Evolutionary conservation across 2,329 filamentous ascomycete species (phyloP).

Genomic region (Botryotinia narcissicola): DNA sequence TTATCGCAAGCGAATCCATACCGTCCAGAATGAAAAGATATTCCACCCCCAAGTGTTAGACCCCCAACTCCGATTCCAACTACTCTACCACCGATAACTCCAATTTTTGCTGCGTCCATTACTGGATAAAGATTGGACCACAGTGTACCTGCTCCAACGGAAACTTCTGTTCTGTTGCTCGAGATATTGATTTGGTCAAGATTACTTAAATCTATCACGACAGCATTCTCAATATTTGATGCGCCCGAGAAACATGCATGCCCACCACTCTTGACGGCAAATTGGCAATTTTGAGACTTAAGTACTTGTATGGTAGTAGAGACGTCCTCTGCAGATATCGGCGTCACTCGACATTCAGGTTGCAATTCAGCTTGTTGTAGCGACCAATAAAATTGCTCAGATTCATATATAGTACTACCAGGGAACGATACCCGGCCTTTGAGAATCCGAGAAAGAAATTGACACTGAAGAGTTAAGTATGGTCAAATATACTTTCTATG

Average conservation of each 20-base stretch:
- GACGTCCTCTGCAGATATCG: slow-evolving; percentile 25
- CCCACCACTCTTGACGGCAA: slow-evolving; percentile 32
- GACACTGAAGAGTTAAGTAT: not conserved
- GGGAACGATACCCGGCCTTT: slow-evolving; percentile 27
- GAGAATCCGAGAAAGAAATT: slow-evolving; percentile 1
- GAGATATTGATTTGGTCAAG: slow-evolving; percentile 33
- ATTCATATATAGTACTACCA: slow-evolving; percentile 22
- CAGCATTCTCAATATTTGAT: slow-evolving; percentile 49
- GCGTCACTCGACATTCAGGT: slow-evolving; percentile 30
- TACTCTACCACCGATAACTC: slow-evolving; percentile 43
- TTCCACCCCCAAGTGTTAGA: slow-evolving; percentile 29
- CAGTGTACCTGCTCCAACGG: slow-evolving; percentile 40
- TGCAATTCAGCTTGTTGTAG: slow-evolving; percentile 23
- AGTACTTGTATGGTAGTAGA: slow-evolving; percentile 25
- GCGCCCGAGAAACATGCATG: slow-evolving; percentile 43
- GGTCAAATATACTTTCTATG: not conserved
- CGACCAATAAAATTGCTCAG: slow-evolving; percentile 38
- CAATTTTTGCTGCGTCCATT: slow-evolving; percentile 34
- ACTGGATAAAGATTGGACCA: slow-evolving; percentile 39
- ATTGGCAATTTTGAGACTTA: slow-evolving; percentile 25
- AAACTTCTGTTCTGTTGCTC: slow-evolving; percentile 34
- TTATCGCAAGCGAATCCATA: slow-evolving; percentile 29
- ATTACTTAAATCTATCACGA: slow-evolving; percentile 48
- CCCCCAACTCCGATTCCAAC: slow-evolving; percentile 29
- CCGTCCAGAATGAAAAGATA: slow-evolving; percentile 27